Conservation (phyloP, 495 filamentous ascomycete species). For the Penicillium bialowiezense region DNA sequence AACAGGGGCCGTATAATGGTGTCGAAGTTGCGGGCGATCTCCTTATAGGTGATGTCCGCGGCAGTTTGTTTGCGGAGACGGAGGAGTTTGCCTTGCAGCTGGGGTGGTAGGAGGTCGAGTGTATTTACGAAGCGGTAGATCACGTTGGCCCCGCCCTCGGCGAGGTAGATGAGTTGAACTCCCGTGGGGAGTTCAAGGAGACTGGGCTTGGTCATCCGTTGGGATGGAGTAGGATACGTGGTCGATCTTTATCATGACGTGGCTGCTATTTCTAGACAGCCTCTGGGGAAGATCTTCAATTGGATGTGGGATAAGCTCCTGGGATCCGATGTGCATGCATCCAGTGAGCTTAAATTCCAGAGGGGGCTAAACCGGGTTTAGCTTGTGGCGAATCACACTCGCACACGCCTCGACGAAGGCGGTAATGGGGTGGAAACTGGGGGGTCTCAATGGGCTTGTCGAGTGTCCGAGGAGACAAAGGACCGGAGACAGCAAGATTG, state of each 20-base stretch:
- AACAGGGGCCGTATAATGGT: conserved; percentile 57
- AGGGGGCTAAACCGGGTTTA: not conserved
- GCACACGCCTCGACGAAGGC: not conserved
- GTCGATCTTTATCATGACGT: not conserved
- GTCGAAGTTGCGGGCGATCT: conserved; percentile 58
- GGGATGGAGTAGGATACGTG: conserved; percentile 3
- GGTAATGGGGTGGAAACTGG: not conserved
- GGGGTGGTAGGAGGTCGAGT: conserved; percentile 19
- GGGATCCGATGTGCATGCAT: not conserved
- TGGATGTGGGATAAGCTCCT: not conserved
- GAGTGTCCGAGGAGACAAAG: not conserved
- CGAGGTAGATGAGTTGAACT: conserved; percentile 49
- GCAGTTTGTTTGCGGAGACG: conserved; percentile 63
- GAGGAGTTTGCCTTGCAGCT: conserved; percentile 52
- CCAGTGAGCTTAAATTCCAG: conserved; percentile 1
- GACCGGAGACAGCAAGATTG: too few relatives aligned
- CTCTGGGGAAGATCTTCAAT: not conserved
- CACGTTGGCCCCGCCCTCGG: conserved; percentile 70
- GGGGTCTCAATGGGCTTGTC: not conserved
- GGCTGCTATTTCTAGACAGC: not conserved
- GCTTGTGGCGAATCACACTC: not conserved
- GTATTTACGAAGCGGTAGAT: conserved; percentile 56
- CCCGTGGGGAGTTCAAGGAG: conserved; percentile 39
- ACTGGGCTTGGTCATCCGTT: conserved; percentile 39
- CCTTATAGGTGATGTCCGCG: conserved; percentile 51